Percentiles rank a stretch among this genome's conserved stretches.
Conservation (phyloP, 2,329 filamentous ascomycete genomes). For the Periglandula ipomoeae region DNA sequence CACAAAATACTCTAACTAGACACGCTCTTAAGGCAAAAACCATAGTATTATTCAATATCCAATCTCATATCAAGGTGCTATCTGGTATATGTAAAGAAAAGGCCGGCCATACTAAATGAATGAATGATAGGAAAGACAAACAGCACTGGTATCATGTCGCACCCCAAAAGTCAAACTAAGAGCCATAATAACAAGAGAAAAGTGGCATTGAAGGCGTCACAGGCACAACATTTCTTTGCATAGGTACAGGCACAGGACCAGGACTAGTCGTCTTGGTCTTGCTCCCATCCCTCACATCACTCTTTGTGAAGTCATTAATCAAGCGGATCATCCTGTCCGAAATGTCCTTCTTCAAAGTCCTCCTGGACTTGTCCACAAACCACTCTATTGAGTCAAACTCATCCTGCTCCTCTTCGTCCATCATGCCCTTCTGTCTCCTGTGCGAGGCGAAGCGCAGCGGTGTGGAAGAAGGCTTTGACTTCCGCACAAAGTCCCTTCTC, state of each 20-base stretch:
- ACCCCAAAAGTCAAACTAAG: neutral
- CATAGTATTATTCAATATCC: no score
- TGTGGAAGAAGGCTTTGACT: constrained; percentile 25
- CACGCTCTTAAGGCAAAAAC: no score
- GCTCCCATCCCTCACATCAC: neutral
- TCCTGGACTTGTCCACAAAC: constrained; percentile 8
- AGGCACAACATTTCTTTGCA: neutral
- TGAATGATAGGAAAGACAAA: neutral
- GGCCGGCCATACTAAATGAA: no score
- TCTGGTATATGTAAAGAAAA: neutral
- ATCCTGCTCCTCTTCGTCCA: constrained; percentile 28
- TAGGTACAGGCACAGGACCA: neutral
- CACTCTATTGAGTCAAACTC: constrained; percentile 21
- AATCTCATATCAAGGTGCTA: no score
- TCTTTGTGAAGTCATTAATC: constrained; percentile 6
- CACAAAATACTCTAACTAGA: no score
- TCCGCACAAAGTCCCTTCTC: constrained; percentile 30
- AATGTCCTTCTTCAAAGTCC: neutral
- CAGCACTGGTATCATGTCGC: neutral
- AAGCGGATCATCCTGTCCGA: constrained; percentile 5
- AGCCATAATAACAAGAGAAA: constrained; percentile 5
- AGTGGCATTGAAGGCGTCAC: constrained; percentile 2
- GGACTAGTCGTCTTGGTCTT: neutral
- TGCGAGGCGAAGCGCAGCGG: constrained; percentile 31
- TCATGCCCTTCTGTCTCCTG: constrained; percentile 15